Base-by-base conservation (phyloP, 495 filamentous ascomycete species). In the Polyplosphaeria fusca region DNA sequence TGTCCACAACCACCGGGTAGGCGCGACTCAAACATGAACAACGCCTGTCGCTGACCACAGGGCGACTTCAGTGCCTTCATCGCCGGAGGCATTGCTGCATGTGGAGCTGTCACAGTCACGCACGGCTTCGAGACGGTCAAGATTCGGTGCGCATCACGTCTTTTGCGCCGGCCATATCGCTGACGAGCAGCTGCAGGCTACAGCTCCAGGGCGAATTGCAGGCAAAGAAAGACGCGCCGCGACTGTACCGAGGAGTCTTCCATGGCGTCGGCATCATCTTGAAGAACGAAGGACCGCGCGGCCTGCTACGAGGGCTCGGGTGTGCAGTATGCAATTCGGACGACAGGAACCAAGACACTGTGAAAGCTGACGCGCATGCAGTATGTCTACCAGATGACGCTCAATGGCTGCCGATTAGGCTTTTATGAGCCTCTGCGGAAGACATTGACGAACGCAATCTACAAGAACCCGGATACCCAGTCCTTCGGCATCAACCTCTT, bases 51-150 rank as follows among this genome's bases (percentile, higher is more conserved):
- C 19, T 12, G 19, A 20, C 18, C 19, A 42, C 20, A 11, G n/a
- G 39, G 19, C 19, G 50, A 53, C 38, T 19, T 7, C 30, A 84
- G 82, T 39, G 80, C 82, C 9, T 99, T 99, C 78, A 79, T 97
- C 61, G 91, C 93, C 23, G 93, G 93, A 70, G 93, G 93, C 58
- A 87, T 97, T 68, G 93, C 93, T 62, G 93, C 94, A 48, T 96
- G 91, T 73, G 93, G 93, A 61, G 93, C 93, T 48, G 94, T 99
- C 47, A 97, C 93, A 3, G 92, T 94, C 42, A 99, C 93, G 35
- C 93, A 99, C 72, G 89, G 90, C 56, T 96, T 97, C 76, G 93
- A 99, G 74, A 97, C 93, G 5, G 90, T 97, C 54, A 99, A 99
- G 82, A 99, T 97, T 69, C 88, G 92, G 87, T 92, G 67, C 49